A percentile compares a stretch with the other conserved stretches of the same genome.
Conservation (phyloP, 2,329 filamentous ascomycete genomes). For the Aspergillus texensis region DNA sequence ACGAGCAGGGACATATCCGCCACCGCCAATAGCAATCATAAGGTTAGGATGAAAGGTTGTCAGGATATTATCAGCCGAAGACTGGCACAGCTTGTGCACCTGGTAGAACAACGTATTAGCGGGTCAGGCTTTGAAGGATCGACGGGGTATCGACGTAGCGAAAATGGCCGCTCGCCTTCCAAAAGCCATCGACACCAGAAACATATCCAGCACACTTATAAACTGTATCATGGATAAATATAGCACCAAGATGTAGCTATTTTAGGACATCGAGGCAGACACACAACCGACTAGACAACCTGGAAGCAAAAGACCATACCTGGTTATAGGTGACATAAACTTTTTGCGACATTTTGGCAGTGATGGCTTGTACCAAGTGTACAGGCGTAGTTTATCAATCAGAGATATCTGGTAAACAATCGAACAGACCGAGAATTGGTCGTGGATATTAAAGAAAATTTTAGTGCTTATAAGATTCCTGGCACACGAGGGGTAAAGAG, state of each 20-base stretch:
- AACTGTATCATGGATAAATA: not conserved
- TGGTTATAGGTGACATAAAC: slow-evolving; percentile 91
- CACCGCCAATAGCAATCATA: slow-evolving; percentile 97
- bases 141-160: not conserved
- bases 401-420: not conserved
- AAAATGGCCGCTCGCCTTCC: not conserved
- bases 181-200: not conserved
- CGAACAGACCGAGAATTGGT: not conserved
- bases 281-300: not conserved
- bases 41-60: slow-evolving; percentile 87
- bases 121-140: slow-evolving; percentile 8
- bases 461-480: not conserved
- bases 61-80: slow-evolving; percentile 79
- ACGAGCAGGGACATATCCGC: slow-evolving; percentile 93
- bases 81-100: slow-evolving; percentile 97
- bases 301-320: slow-evolving; percentile 54
- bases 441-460: not conserved
- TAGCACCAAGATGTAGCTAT: not conserved
- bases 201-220: not conserved
- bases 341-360: slow-evolving; percentile 73
- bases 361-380: slow-evolving; percentile 3
- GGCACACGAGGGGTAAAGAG: slow-evolving; percentile 6
- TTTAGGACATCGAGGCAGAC: not conserved
- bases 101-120: slow-evolving; percentile 43
- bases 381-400: not conserved